Base-by-base conservation (phyloP, 2,329 filamentous ascomycete genomes). In the Tricladium varicosporioides region DNA sequence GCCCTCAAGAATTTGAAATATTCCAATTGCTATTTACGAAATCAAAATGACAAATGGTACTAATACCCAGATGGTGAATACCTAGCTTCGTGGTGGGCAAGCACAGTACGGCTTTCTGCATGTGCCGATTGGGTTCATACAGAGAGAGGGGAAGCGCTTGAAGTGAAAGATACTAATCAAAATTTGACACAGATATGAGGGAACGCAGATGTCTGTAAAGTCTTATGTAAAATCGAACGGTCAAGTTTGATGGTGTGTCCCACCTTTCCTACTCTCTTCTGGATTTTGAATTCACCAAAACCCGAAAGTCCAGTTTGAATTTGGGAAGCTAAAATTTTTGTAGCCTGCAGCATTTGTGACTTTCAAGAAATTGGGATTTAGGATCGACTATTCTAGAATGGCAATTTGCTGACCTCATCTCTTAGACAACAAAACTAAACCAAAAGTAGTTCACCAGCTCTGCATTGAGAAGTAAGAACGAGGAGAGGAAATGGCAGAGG, bases 11-110 rank as follows among this genome's bases (percentile, higher is more conserved):
- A 7, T 27, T 27, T 27, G 22, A 27, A 27, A 27, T 4, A 27
- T 27, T 27, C 22, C 22, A 27, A 27, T 7, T 27, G 22, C 22
- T 4, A 27, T 27, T 27, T 27, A 27, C 22, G 7, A 8, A 33
- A 14, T 22, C 15, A 49, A 10, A 2, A 64, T 64, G 62, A 47
- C 62, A 2, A 48, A 61, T 56, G 53, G 56, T 16, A 56, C 54
- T 11, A 59, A 62, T 36, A 63, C 62, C 2, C 77, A 78, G 61
- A 73, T 86, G 44, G 80, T 86, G 77, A 77, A 83, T 63, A 85
- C 80, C 31, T 78, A 79, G 56, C 75, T 76, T 15, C 84, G 84
- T 66, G 84, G 84, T 62, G 82, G 86, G 70, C 76, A 76, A 57
- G 80, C 78, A 4, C 83, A 83, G 78, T 83, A 75, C 54, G 73